A percentile compares a stretch with the other conserved stretches of the same genome.
Evolutionary conservation across 192 early-diverging fungal species (phyloP).

Genomic region (Coemansia sp.): DNA sequence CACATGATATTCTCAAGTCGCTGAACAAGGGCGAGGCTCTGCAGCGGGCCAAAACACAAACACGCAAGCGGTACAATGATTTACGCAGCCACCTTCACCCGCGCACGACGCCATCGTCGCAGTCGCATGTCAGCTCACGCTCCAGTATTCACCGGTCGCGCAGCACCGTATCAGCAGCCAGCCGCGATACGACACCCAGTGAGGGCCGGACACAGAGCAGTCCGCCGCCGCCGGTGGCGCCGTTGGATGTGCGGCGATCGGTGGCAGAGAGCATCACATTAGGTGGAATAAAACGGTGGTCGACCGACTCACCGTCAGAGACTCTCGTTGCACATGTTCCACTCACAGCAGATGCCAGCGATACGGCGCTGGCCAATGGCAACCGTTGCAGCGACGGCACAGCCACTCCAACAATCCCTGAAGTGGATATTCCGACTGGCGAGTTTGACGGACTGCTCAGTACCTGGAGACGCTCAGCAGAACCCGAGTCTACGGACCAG

Average conservation of each 20-base stretch:
- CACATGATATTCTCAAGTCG: constrained; percentile 20
- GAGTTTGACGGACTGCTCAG: constrained; percentile 37
- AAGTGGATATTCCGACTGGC: constrained; percentile 40
- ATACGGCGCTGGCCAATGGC: not conserved
- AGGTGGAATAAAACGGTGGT: not conserved
- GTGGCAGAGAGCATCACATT: constrained; percentile 6
- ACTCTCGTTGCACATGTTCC: constrained; percentile 33
- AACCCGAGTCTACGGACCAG: not conserved
- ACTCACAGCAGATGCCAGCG: not conserved
- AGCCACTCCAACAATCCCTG: constrained; percentile 17
- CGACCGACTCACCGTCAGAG: constrained; percentile 32
- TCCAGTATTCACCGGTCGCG: constrained; percentile 9
- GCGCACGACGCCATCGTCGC: constrained; percentile 16
- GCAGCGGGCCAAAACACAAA: constrained; percentile 42
- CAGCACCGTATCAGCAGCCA: not conserved
- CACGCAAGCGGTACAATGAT: constrained; percentile 42
- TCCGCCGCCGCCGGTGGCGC: constrained; percentile 25
- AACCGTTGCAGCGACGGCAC: constrained; percentile 8
- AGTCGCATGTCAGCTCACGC: not conserved
- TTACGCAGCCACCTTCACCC: constrained; percentile 35
- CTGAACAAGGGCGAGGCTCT: constrained; percentile 34
- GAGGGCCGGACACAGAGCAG: constrained; percentile 6
- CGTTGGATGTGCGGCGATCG: constrained; percentile 25
- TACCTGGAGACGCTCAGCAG: constrained; percentile 35
- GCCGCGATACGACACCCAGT: not conserved